A percentile compares a stretch with the other conserved stretches of the same genome.
These are phyloP conservation scores for Raffaelea albimanens DNA, from an alignment of 2,329 filamentous ascomycete species.

Conservation along the genomic window DNA sequence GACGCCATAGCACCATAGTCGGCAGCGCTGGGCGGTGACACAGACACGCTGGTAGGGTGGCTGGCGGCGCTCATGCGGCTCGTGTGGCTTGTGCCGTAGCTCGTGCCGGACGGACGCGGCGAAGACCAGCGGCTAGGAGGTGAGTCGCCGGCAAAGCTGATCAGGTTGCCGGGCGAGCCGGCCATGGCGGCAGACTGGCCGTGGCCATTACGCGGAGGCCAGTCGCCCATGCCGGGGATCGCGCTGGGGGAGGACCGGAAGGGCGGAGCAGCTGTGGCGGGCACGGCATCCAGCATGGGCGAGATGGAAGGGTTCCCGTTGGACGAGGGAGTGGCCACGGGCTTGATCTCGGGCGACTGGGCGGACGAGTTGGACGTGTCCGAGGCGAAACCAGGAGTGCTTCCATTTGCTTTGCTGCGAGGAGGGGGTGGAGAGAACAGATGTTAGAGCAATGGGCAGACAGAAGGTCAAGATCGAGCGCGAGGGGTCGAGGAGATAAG, in stretches of 20 bases:
- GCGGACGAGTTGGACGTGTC: slow-evolving; percentile 31
- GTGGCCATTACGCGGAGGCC: slow-evolving; percentile 17
- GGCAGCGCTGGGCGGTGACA: slow-evolving; percentile 23
- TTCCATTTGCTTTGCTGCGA: slow-evolving; percentile 17
- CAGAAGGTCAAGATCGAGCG: slow-evolving; percentile 11
- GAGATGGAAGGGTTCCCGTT: slow-evolving; percentile 34
- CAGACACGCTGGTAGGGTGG: slow-evolving; percentile 23
- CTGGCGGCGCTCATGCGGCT: slow-evolving; percentile 10
- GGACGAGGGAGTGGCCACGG: slow-evolving; percentile 24
- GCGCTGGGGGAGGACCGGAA: slow-evolving; percentile 32
- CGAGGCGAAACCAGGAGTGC: slow-evolving; percentile 25
- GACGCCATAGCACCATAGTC: slow-evolving; percentile 8
- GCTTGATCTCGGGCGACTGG: slow-evolving; percentile 36
- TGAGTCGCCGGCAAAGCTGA: slow-evolving; percentile 41
- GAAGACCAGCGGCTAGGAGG: slow-evolving; percentile 42
- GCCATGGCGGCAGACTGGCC: slow-evolving; percentile 25
- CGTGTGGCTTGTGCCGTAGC: slow-evolving; percentile 19
- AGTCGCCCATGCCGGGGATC: slow-evolving; percentile 34
- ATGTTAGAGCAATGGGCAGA: slow-evolving; percentile 8
- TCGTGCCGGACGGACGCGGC: slow-evolving; percentile 33
- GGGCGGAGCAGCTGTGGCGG: slow-evolving; percentile 28
- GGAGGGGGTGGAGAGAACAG: background rate
- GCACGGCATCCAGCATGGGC: slow-evolving; percentile 38
- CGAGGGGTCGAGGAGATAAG: slow-evolving; percentile 15
- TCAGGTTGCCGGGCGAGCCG: slow-evolving; percentile 44